phyloP scores from a whole-genome alignment of 2,329 filamentous ascomycete species.

The Aureobasidium namibiae region DNA sequence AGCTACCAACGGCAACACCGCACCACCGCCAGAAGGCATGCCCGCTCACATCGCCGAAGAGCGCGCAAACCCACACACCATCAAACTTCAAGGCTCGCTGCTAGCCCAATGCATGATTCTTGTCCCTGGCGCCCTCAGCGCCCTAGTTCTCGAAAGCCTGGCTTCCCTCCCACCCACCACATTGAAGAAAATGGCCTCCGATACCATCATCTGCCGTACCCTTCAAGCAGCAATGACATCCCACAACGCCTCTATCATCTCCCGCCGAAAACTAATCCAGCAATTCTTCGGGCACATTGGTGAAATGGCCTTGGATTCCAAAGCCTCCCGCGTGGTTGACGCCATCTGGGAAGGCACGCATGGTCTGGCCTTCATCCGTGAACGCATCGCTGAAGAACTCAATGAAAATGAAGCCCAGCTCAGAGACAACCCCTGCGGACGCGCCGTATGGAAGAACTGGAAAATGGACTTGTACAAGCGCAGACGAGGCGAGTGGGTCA shows the following conservation, averaged over 20 bases:
- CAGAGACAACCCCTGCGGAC: constrained; percentile 56
- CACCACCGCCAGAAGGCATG: constrained; percentile 15
- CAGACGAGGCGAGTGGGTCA: constrained; percentile 55
- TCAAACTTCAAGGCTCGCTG: constrained; percentile 64
- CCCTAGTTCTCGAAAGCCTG: constrained; percentile 58
- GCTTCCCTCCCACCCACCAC: constrained; percentile 43
- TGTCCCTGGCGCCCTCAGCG: constrained; percentile 59
- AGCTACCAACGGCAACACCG: constrained; percentile 10
- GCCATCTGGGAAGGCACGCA: constrained; percentile 56
- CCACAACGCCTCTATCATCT: constrained; percentile 45
- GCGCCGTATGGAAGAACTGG: constrained; percentile 68
- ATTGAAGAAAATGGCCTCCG: constrained; percentile 56
- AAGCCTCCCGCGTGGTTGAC: constrained; percentile 61
- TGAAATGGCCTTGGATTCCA: constrained; percentile 51
- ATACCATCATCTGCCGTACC: constrained; percentile 50
- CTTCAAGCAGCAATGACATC: constrained; percentile 55
- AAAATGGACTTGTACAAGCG: constrained; percentile 63
- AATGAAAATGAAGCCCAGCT: constrained; percentile 50
- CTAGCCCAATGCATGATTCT: constrained; percentile 72
- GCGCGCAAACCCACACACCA: constrained; percentile 4
- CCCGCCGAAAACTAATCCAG: constrained; percentile 55
- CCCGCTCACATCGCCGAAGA: constrained; percentile 11
- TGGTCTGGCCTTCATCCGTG: constrained; percentile 58
- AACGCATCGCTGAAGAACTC: constrained; percentile 58
- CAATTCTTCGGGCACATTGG: constrained; percentile 54